Evolutionary conservation across 306 rosid species (phyloP).

Genomic region (Cicer judaicum): DNA sequence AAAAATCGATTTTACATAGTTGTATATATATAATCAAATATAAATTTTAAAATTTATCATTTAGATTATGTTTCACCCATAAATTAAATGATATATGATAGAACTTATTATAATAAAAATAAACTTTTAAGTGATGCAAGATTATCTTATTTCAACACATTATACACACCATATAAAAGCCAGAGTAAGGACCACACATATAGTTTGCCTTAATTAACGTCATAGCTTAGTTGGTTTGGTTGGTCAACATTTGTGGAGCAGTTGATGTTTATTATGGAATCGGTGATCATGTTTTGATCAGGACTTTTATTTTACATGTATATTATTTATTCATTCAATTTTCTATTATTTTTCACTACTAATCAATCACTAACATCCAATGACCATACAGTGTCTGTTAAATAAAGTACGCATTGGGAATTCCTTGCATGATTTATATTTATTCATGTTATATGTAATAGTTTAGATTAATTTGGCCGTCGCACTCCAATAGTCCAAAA

Average conservation of each 20-base stretch:
- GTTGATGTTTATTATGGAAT: constrained; percentile 39
- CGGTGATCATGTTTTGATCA: not conserved
- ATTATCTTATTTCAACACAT: too few relatives aligned
- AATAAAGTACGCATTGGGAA: constrained; percentile 11
- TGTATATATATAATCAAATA: too few relatives aligned
- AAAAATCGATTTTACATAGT: too few relatives aligned
- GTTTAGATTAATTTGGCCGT: too few relatives aligned
- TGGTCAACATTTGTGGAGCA: constrained; percentile 43
- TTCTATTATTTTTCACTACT: not conserved
- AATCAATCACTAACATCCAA: constrained; percentile 25
- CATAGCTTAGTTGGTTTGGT: constrained; percentile 37
- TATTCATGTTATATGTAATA: not conserved
- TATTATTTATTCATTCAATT: not conserved
- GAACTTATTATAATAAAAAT: too few relatives aligned
- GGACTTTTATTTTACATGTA: not conserved
- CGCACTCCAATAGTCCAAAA: too few relatives aligned
- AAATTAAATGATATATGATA: too few relatives aligned
- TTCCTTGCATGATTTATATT: not conserved
- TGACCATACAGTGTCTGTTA: constrained; percentile 17
- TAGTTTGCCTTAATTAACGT: constrained; percentile 38
- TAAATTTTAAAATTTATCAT: too few relatives aligned
- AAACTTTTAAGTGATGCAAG: too few relatives aligned
- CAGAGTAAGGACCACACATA: constrained; percentile 18
- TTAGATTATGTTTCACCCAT: too few relatives aligned
- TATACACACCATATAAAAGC: too few relatives aligned